Percentiles rank a stretch among this genome's conserved stretches.
Evolutionary conservation across 2,329 filamentous ascomycete genomes (phyloP).

Genomic region (Apiospora aurea): DNA sequence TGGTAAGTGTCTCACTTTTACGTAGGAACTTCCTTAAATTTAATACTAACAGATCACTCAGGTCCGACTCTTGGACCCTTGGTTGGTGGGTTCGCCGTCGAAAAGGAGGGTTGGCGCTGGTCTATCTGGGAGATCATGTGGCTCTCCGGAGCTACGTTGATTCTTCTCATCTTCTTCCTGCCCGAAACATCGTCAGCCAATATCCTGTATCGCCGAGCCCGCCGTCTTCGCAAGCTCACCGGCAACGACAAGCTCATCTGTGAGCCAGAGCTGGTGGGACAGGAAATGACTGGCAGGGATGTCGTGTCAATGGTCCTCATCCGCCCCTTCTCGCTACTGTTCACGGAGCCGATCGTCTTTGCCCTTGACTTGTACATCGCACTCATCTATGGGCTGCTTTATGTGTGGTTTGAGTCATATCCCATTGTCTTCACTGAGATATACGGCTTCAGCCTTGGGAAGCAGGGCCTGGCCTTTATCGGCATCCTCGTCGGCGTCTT

Average conservation of each 20-base stretch:
- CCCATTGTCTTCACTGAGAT: conserved; percentile 58
- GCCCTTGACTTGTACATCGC: conserved; percentile 57
- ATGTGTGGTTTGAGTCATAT: conserved; percentile 63
- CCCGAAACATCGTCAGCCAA: conserved; percentile 62
- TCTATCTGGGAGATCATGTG: conserved; percentile 58
- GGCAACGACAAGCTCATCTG: conserved; percentile 51
- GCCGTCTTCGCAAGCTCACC: conserved; percentile 51
- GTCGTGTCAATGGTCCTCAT: conserved; percentile 54
- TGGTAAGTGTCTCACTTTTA: conserved; percentile 30
- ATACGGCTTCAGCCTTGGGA: conserved; percentile 58
- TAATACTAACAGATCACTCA: neutral
- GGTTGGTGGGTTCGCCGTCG: conserved; percentile 53
- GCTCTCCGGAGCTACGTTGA: conserved; percentile 45
- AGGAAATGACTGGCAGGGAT: conserved; percentile 51
- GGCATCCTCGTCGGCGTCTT: conserved; percentile 54
- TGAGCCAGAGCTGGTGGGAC: conserved; percentile 60
- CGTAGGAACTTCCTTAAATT: too few relatives aligned
- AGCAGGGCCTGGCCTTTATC: conserved; percentile 56
- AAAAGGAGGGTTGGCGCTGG: conserved; percentile 55
- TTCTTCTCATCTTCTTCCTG: conserved; percentile 57
- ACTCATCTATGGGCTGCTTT: conserved; percentile 56
- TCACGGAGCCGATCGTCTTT: conserved; percentile 62
- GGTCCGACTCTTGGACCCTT: conserved; percentile 57
- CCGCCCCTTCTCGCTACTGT: conserved; percentile 35
- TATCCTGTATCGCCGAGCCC: conserved; percentile 60